Evolutionary conservation across 192 early-diverging fungal genomes (phyloP), one percentile per base, ranked within the genome.

Genomic region (Helicostylum pulchrum): DNA sequence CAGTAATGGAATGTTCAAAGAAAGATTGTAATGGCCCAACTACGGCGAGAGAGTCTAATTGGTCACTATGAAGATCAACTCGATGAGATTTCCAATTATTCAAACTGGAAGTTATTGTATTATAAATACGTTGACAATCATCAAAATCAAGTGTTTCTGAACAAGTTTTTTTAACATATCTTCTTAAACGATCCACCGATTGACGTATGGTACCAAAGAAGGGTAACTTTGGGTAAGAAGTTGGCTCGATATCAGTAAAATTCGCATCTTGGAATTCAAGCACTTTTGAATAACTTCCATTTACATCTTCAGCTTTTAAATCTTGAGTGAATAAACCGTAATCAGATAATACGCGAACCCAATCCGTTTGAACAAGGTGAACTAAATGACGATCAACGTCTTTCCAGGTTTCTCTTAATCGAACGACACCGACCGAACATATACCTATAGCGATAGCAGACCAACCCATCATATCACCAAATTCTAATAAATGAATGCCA

Each of bases 401-500:
- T 30, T 84, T 82, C 89, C 89, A 91, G 0, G 87, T 81, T 67
- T 91, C 87, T 51, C 80, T 79, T 47, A 91, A 64, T 21, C 89
- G 80, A 1, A 84, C 74, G 21, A 91, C 77, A 11, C 81, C 85
- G 26, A 86, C 81, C 34, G 84, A 84, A 20, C 86, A 88, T 0
- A 91, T 62, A 4, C 83, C 87, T 65, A 82, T 84, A 3, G 88
- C 89, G 53, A 91, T 78, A 0, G 87, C 82, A 1, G 80, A 71
- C 80, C 87, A 91, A 19, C 84, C 77, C 15, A 81, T 75, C 53
- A 87, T 81, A 47, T 91, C 89, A 42, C 86, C 83, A 21, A 89
- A 69, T 4, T 36, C 23, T 1, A 83, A 70, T 49, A 80, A 76
- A 54, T 69, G 74, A 19, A 80, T 73, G 17, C 87, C 89, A 17